phyloP scores from a whole-genome alignment of 2,329 filamentous ascomycete genomes.

The Cercospora sp. region DNA sequence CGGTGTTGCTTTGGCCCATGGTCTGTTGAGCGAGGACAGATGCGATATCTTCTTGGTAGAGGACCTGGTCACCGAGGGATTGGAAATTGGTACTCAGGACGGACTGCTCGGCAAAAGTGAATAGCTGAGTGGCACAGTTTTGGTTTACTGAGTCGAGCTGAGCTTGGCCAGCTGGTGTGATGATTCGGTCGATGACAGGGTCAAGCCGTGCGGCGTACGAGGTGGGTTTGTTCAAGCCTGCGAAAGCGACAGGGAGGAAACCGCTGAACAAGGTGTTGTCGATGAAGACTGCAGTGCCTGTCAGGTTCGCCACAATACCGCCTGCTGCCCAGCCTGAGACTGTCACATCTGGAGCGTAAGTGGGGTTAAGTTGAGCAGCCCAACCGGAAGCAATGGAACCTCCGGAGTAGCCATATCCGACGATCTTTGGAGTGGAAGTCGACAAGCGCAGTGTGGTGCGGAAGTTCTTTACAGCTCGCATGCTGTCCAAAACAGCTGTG shows the following conservation, averaged over 20 bases:
- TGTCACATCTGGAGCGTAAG: conserved; percentile 55
- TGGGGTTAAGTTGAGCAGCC: conserved; percentile 53
- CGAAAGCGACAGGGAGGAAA: conserved; percentile 32
- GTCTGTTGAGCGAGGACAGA: conserved; percentile 23
- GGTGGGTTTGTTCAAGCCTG: conserved; percentile 27
- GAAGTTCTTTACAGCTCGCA: conserved; percentile 44
- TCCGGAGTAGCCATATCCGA: conserved; percentile 58
- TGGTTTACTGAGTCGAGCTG: conserved; percentile 24
- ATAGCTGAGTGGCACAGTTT: conserved; percentile 30
- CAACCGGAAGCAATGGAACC: conserved; percentile 55
- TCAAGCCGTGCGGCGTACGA: conserved; percentile 31
- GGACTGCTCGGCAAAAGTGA: conserved; percentile 29
- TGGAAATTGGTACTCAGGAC: conserved; percentile 25
- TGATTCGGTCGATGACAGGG: conserved; percentile 24
- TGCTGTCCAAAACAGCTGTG: conserved; percentile 45
- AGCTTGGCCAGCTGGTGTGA: conserved; percentile 28
- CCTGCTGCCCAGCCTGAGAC: conserved; percentile 53
- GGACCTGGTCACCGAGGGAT: conserved; percentile 27
- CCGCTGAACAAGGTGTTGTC: conserved; percentile 32
- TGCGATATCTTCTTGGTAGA: conserved; percentile 29
- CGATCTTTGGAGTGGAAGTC: conserved; percentile 34
- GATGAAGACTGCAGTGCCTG: conserved; percentile 31
- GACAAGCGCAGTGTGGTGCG: conserved; percentile 31
- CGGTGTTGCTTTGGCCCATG: conserved; percentile 29
- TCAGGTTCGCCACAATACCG: conserved; percentile 48